Base-by-base conservation (phyloP, 192 early-diverging fungal genomes). In the Thamnidium elegans region DNA sequence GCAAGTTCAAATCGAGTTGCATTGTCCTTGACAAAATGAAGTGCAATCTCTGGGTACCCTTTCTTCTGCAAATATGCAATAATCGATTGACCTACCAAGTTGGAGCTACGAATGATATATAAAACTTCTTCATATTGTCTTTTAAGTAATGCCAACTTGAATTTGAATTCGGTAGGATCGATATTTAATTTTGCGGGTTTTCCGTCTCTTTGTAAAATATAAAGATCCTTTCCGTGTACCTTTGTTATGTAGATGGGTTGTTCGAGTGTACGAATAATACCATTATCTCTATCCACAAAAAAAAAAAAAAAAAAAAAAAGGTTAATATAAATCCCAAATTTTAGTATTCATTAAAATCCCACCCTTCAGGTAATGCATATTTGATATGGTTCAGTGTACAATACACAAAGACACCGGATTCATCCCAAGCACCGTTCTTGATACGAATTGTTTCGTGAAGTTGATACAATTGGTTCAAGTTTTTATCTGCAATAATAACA, bases 61-160 rank as follows among this genome's bases (percentile, higher is more conserved):
- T 99, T 98, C 87, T 98, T 97, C 73, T 99, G 95, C 63, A 99
- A 75, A 74, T 99, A 99, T 1, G 94, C 94, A 78, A 99, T 99
- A 75, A 99, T 99, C 20, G 93, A 92, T 72, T 99, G 97, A 7
- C 97, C 97, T 7, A 98, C 93, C 51, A 99, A 78, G 77, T 98
- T 98, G 5, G 92, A 94, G 62, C 85, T 95, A 52, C 92, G 90
- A 72, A 99, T 98, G 63, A 99, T 94, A 68, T 92, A 86, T 47
- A 99, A 79, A 0, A 99, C 97, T 69, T 98, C 92, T 61, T 95
- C 93, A 74, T 98, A 98, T 77, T 99, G 93, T 50, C 87, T 84
- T 63, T 89, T 84, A 31, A 92, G 84, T 31, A 99, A 79, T 1
- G 97, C 92, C 50, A 95, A 79, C 78, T 99, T 99, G 89, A 99